Percentiles rank a stretch among this genome's conserved stretches.
phyloP scores from a whole-genome alignment of 2,329 filamentous ascomycete genomes.

The Kalmusia sp. region DNA sequence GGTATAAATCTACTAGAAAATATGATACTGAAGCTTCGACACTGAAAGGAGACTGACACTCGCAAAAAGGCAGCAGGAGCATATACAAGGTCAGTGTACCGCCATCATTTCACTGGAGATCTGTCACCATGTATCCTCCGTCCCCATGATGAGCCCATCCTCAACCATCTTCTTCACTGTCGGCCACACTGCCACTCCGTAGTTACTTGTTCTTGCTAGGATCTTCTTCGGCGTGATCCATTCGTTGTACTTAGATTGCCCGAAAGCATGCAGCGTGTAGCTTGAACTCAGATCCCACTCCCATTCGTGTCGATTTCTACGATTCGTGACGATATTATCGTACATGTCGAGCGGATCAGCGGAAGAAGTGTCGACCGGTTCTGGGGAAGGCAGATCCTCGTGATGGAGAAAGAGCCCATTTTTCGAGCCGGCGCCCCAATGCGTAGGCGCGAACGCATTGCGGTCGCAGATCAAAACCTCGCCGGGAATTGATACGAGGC shows the following conservation, averaged over 20 bases:
- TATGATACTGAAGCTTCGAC: too few species aligned
- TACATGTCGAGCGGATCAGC: slow-evolving; percentile 19
- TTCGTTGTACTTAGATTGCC: slow-evolving; percentile 3
- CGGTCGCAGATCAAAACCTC: slow-evolving; percentile 25
- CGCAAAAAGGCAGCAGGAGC: too few species aligned
- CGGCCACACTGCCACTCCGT: slow-evolving; percentile 22
- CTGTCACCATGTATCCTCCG: slow-evolving; percentile 13
- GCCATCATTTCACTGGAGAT: too few species aligned
- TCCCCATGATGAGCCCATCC: slow-evolving; percentile 17
- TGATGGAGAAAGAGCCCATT: slow-evolving; percentile 17
- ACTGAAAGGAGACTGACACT: too few species aligned
- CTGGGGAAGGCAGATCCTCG: slow-evolving; percentile 9
- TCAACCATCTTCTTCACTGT: slow-evolving; percentile 23
- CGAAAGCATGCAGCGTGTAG: slow-evolving; percentile 28
- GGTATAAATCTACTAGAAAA: too few species aligned
- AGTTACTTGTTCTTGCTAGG: slow-evolving; percentile 22
- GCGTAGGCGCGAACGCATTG: slow-evolving; percentile 23
- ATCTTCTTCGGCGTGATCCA: slow-evolving; percentile 21
- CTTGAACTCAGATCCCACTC: slow-evolving; percentile 24
- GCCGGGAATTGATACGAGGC: slow-evolving; percentile 17
- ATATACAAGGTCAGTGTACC: too few species aligned
- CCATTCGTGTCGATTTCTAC: slow-evolving; percentile 16
- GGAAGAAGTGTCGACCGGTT: slow-evolving; percentile 1
- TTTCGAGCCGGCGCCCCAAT: slow-evolving; percentile 17
- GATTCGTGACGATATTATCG: slow-evolving; percentile 14